A percentile compares a stretch with the other conserved stretches of the same genome.
phyloP scores from a whole-genome alignment of 305 asterid species.

The Fraxinus albicans region DNA sequence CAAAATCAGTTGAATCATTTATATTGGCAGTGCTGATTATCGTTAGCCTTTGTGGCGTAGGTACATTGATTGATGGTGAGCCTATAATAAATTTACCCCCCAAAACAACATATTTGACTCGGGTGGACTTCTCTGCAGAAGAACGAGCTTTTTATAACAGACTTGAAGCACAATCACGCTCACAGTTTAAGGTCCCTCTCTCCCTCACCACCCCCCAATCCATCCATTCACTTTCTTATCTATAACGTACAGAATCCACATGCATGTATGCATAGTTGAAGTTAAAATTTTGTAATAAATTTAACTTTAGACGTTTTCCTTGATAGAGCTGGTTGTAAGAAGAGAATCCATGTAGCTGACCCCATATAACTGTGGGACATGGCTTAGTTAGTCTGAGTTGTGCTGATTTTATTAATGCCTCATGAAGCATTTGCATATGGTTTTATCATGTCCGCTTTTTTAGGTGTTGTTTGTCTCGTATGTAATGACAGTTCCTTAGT shows the following conservation, averaged over 20 bases:
- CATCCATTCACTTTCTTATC: constrained; percentile 2
- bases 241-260: constrained; percentile 14
- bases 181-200: constrained; percentile 77
- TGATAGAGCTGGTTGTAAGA: background rate
- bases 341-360: background rate
- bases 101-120: constrained; percentile 56
- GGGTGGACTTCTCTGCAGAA: constrained; percentile 77
- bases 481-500: background rate
- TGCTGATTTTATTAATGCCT: background rate
- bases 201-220: background rate
- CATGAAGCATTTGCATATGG: background rate
- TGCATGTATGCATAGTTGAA: constrained; percentile 5
- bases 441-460: background rate
- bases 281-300: background rate
- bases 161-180: constrained; percentile 80
- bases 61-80: constrained; percentile 60
- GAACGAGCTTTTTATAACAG: constrained; percentile 74
- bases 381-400: background rate
- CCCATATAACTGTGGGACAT: background rate
- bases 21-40: constrained; percentile 27
- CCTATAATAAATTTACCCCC: constrained; percentile 86
- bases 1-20: constrained; percentile 16
- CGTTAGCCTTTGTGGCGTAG: constrained; percentile 39
- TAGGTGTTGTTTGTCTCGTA: background rate
- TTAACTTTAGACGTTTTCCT: background rate